Percentiles rank a stretch among this genome's conserved stretches.
Conservation (phyloP, 306 rosid genomes). For the Castanopsis chinensis region DNA sequence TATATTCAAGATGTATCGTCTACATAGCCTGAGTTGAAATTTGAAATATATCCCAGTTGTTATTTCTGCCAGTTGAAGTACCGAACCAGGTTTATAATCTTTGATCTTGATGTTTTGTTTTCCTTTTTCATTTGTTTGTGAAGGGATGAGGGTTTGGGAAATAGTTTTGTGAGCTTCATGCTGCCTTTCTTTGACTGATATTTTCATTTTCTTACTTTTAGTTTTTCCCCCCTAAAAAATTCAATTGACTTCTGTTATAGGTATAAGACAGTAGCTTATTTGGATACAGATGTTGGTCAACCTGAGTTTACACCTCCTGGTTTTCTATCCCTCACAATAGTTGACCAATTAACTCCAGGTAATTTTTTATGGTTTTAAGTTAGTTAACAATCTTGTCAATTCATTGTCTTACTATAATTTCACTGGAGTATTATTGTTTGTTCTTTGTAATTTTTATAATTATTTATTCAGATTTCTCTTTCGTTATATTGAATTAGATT, state of each 20-base stretch:
- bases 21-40: neutral
- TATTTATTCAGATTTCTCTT: neutral
- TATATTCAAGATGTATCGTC: neutral
- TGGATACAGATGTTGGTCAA: constrained; percentile 94
- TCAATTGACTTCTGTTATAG: constrained; percentile 21
- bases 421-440: neutral
- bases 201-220: neutral
- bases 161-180: neutral
- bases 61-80: neutral
- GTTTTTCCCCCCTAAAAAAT: neutral
- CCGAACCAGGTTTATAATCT: neutral
- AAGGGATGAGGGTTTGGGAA: neutral
- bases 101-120: neutral
- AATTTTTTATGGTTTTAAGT: constrained; percentile 15
- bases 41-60: neutral
- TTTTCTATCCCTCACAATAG: constrained; percentile 63
- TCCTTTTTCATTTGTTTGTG: neutral
- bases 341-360: constrained; percentile 62
- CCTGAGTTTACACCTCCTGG: constrained; percentile 93
- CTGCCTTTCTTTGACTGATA: neutral
- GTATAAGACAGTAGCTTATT: constrained; percentile 60
- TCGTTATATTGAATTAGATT: constrained; percentile 45
- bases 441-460: neutral
- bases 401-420: neutral
- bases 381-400: neutral